Percentiles rank a stretch among this genome's conserved stretches.
These are phyloP conservation scores for Immersiella caudata DNA, from an alignment of 495 filamentous ascomycete species.

Conservation along the genomic window DNA sequence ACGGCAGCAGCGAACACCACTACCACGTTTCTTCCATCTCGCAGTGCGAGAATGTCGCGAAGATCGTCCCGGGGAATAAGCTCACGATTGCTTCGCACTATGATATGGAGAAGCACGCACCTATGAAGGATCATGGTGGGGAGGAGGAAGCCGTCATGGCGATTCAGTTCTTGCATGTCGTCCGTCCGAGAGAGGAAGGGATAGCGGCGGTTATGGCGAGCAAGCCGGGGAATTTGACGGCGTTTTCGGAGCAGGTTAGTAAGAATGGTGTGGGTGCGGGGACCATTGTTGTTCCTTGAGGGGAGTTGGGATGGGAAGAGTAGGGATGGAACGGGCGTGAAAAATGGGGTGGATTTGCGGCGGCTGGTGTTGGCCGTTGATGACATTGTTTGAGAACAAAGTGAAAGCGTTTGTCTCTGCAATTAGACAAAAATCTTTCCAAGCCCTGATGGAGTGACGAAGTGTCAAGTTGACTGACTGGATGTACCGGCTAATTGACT, in stretches of 20 bases:
- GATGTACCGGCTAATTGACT: too few species aligned
- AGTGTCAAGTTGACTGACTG: too few species aligned
- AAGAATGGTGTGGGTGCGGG: too few species aligned
- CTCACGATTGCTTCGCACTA: slow-evolving; percentile 17
- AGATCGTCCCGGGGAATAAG: slow-evolving; percentile 5
- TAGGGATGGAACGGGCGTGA: too few species aligned
- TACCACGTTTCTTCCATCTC: slow-evolving; percentile 20
- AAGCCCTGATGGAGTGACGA: too few species aligned
- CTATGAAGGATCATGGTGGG: slow-evolving; percentile 16
- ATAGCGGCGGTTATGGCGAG: slow-evolving; percentile 4
- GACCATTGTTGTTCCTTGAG: too few species aligned
- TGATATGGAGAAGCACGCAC: slow-evolving; percentile 16
- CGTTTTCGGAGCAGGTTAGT: background rate
- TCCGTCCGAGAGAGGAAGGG: slow-evolving; percentile 12
- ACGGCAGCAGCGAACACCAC: slow-evolving; percentile 2
- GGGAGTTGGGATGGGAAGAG: too few species aligned
- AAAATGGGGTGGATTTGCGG: too few species aligned
- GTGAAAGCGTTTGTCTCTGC: too few species aligned
- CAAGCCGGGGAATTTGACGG: background rate
- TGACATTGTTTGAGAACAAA: too few species aligned
- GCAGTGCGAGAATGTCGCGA: slow-evolving; percentile 14
- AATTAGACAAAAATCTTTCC: too few species aligned
- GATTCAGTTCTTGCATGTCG: slow-evolving; percentile 24
- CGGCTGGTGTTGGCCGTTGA: too few species aligned
- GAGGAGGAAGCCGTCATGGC: slow-evolving; percentile 21